A percentile compares a stretch with the other conserved stretches of the same genome.
These are phyloP conservation scores for Colletotrichum liriopes DNA, from an alignment of 2,329 filamentous ascomycete species.

Conservation along the genomic window DNA sequence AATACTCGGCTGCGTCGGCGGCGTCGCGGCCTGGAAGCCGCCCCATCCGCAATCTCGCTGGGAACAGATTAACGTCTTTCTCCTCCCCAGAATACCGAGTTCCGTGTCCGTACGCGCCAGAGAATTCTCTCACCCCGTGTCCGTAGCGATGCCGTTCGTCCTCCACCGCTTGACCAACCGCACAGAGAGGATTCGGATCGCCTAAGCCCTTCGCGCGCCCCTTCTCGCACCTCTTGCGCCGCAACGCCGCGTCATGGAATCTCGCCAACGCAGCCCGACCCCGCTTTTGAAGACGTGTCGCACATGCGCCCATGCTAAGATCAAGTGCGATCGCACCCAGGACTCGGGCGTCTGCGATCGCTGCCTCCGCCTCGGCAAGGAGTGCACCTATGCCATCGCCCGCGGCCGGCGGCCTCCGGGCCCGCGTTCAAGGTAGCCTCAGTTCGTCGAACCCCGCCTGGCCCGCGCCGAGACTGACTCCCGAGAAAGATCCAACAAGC, in stretches of 20 bases:
- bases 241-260: slow-evolving; percentile 15
- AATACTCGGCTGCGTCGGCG: slow-evolving; percentile 13
- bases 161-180: slow-evolving; percentile 8
- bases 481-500: slow-evolving; percentile 23
- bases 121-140: slow-evolving; percentile 20
- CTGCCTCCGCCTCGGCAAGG: slow-evolving; percentile 52
- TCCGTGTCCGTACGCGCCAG: slow-evolving; percentile 31
- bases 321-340: slow-evolving; percentile 53
- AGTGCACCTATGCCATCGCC: slow-evolving; percentile 52
- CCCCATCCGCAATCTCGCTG: slow-evolving; percentile 23
- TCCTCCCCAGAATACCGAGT: background rate
- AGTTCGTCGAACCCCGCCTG: background rate
- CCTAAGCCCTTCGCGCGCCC: background rate
- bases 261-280: slow-evolving; percentile 37
- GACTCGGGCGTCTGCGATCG: slow-evolving; percentile 53
- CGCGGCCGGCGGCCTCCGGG: slow-evolving; percentile 46
- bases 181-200: background rate
- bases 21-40: slow-evolving; percentile 4
- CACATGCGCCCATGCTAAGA: slow-evolving; percentile 55
- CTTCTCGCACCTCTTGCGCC: background rate
- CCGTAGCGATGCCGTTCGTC: slow-evolving; percentile 20
- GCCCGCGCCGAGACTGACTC: slow-evolving; percentile 9
- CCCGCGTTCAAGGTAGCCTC: slow-evolving; percentile 39
- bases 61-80: slow-evolving; percentile 14
- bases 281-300: slow-evolving; percentile 51